Conservation (phyloP, 306 rosid species). For the Acacia acuminata region DNA sequence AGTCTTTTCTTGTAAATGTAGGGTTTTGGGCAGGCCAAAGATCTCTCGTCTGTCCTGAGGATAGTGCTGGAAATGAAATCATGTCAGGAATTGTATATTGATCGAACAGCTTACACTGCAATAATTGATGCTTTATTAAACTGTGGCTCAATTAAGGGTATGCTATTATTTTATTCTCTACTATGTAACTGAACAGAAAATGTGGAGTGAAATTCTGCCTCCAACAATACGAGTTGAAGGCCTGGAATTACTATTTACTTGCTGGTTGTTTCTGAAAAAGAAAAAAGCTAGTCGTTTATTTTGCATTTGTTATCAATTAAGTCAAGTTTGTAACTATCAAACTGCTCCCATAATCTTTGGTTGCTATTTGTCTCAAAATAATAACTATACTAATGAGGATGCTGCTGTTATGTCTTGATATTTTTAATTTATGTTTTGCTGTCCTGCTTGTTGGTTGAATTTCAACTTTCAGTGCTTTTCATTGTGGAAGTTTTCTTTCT, state of each 20-base stretch:
- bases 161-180: slow-evolving; percentile 26
- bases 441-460: slow-evolving; percentile 8
- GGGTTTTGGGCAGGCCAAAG: slow-evolving; percentile 74
- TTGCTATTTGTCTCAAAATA: neutral
- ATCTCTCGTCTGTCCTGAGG: slow-evolving; percentile 56
- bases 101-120: slow-evolving; percentile 85
- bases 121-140: slow-evolving; percentile 70
- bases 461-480: slow-evolving; percentile 4
- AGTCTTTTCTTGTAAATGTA: slow-evolving; percentile 40
- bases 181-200: slow-evolving; percentile 24
- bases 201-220: slow-evolving; percentile 7
- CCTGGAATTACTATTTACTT: neutral
- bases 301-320: neutral
- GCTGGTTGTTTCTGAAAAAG: neutral
- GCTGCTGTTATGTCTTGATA: slow-evolving; percentile 3
- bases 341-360: neutral
- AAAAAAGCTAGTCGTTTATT: neutral
- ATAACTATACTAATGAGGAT: neutral
- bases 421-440: neutral
- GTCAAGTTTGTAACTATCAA: neutral
- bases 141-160: slow-evolving; percentile 73
- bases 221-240: neutral
- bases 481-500: neutral
- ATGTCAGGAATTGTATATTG: slow-evolving; percentile 47
- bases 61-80: slow-evolving; percentile 80